Conservation (phyloP, 768 basidiomycete species). For the Suillus discolor region DNA sequence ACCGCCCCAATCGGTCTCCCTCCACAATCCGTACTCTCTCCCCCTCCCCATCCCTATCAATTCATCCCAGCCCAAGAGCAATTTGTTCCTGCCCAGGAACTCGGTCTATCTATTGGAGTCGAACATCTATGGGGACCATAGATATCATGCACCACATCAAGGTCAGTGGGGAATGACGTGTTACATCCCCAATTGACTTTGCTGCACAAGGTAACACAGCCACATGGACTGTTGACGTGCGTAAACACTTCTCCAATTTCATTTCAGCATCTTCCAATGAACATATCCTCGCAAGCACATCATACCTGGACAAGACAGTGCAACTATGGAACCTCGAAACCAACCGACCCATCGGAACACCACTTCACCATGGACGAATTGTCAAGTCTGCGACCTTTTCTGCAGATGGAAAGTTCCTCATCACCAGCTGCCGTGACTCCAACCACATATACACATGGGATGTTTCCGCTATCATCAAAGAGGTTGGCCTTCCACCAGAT, state of each 20-base stretch:
- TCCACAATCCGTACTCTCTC: background rate
- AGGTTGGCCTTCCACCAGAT: background rate
- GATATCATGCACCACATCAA: too few species aligned
- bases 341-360: background rate
- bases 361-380: background rate
- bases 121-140: too few species aligned
- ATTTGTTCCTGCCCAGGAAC: too few species aligned
- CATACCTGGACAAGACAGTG: background rate
- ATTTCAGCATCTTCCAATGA: background rate
- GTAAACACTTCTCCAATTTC: too few species aligned
- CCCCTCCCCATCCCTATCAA: slow-evolving; percentile 6
- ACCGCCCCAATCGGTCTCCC: background rate
- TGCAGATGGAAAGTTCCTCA: background rate
- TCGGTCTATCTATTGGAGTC: too few species aligned
- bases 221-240: too few species aligned
- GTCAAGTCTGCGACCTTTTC: background rate
- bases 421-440: rapidly evolving
- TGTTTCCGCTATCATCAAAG: background rate
- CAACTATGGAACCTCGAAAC: background rate
- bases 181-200: too few species aligned
- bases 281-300: background rate
- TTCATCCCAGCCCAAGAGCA: slow-evolving; percentile 40
- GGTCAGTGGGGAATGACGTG: too few species aligned
- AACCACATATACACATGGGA: background rate
- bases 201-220: too few species aligned